phyloP scores from a whole-genome alignment of 768 basidiomycete genomes.

The Daedaleopsis sinensis region DNA sequence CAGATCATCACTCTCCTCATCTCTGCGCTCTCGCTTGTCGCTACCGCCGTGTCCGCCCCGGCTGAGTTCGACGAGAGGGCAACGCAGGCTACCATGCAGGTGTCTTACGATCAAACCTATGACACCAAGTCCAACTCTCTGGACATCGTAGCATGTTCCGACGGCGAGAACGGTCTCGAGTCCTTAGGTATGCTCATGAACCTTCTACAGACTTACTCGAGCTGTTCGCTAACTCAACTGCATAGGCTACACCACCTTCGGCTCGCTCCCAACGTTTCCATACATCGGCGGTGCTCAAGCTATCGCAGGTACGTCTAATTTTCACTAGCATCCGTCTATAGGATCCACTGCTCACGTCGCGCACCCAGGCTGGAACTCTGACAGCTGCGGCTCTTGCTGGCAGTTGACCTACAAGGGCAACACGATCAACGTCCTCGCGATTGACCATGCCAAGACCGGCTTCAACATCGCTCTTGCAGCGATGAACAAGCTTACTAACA shows the following conservation, averaged over 20 bases:
- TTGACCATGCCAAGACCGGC: conserved; percentile 34
- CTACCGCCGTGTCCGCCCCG: conserved; percentile 6
- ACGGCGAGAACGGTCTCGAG: conserved; percentile 40
- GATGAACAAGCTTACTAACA: conserved; percentile 39
- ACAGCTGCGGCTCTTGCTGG: conserved; percentile 39
- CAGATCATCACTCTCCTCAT: conserved; percentile 15
- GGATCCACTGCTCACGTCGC: background rate
- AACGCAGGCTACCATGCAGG: conserved; percentile 20
- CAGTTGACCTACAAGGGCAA: conserved; percentile 28
- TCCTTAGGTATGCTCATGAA: conserved; percentile 19
- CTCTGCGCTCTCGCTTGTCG: conserved; percentile 18
- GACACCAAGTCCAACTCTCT: conserved; percentile 34
- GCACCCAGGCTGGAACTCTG: conserved; percentile 29
- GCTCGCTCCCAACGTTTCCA: conserved; percentile 35
- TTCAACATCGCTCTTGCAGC: conserved; percentile 37
- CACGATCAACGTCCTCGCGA: conserved; percentile 32
- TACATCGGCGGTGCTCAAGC: conserved; percentile 37
- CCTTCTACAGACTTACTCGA: background rate
- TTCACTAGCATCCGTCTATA: background rate
- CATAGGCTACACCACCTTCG: conserved; percentile 36
- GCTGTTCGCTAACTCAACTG: background rate
- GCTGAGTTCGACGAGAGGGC: conserved; percentile 2
- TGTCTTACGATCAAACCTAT: conserved; percentile 41
- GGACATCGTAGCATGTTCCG: conserved; percentile 39
- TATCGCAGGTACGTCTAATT: conserved; percentile 17